Percentiles rank a stretch among this genome's conserved stretches.
These are phyloP conservation scores for Tolypocladium ophioglossoides DNA, from an alignment of 2,329 filamentous ascomycete genomes.

Conservation along the genomic window DNA sequence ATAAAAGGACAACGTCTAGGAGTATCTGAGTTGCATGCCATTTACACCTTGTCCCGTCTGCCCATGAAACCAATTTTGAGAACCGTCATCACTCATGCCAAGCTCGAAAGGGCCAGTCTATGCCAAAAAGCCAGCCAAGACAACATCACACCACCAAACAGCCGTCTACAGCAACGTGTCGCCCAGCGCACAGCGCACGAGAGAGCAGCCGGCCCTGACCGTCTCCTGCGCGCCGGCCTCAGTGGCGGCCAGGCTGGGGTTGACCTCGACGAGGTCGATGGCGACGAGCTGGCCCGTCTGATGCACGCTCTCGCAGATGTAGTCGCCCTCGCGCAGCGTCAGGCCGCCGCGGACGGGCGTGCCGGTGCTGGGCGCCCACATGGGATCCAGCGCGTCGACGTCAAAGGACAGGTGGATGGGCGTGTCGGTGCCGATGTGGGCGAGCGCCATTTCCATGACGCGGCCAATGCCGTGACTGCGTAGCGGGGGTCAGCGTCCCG, in stretches of 20 bases:
- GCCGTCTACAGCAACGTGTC: slow-evolving; percentile 65
- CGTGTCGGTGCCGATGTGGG: slow-evolving; percentile 86
- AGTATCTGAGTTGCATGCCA: neutral
- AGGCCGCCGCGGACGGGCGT: slow-evolving; percentile 89
- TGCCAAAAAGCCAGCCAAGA: neutral
- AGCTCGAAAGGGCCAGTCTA: neutral
- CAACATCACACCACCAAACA: neutral
- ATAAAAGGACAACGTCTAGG: neutral
- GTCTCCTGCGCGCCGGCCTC: slow-evolving; percentile 70
- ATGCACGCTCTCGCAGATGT: slow-evolving; percentile 83
- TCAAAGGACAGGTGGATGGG: slow-evolving; percentile 97
- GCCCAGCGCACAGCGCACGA: slow-evolving; percentile 84
- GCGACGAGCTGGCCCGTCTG: slow-evolving; percentile 69
- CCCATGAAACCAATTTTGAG: neutral
- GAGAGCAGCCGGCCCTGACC: slow-evolving; percentile 77
- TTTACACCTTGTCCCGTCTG: neutral
- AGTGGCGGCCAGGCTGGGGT: slow-evolving; percentile 56
- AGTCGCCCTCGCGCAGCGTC: slow-evolving; percentile 91
- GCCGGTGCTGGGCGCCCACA: slow-evolving; percentile 92
- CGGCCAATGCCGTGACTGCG: slow-evolving; percentile 79
- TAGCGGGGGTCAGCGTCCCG: slow-evolving; percentile 1
- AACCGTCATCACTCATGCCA: neutral
- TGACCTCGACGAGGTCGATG: slow-evolving; percentile 76
- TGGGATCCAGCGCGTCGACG: slow-evolving; percentile 89
- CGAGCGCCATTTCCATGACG: slow-evolving; percentile 97